phyloP scores from a whole-genome alignment of 805 yeast genomes.

The Hanseniaspora mollemarum region DNA sequence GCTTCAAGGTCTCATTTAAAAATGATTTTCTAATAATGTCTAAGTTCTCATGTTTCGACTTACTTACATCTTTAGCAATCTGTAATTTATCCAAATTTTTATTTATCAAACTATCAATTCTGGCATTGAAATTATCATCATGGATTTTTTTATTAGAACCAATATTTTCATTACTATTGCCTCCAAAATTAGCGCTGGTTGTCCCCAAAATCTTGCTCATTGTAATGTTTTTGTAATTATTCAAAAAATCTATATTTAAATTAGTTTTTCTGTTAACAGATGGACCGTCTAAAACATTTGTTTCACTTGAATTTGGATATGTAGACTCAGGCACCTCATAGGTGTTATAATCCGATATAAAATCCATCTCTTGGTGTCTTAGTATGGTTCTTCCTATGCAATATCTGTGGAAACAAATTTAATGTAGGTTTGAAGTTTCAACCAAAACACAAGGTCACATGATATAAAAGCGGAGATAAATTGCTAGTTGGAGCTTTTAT shows the following conservation, averaged over 20 bases:
- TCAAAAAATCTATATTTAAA: conserved; percentile 11
- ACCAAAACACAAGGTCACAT: too few species aligned
- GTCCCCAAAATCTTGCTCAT: conserved; percentile 6
- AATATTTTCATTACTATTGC: conserved; percentile 20
- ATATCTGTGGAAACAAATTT: neutral
- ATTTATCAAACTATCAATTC: conserved; percentile 19
- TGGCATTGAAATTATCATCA: conserved; percentile 23
- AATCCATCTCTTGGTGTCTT: neutral
- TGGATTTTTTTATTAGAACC: conserved; percentile 21
- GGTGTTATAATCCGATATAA: conserved; percentile 10
- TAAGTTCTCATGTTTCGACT: too few species aligned
- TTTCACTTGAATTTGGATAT: neutral
- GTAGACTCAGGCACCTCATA: conserved; percentile 6
- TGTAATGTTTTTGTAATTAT: conserved; percentile 4
- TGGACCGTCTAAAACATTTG: neutral
- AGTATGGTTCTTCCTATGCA: too few species aligned
- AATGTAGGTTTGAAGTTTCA: too few species aligned
- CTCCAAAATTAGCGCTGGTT: conserved; percentile 21
- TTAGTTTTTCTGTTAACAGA: neutral
- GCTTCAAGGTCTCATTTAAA: neutral
- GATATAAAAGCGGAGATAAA: too few species aligned
- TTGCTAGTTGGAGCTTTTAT: too few species aligned
- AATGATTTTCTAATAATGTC: too few species aligned
- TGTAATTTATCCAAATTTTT: conserved; percentile 11
- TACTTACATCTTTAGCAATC: too few species aligned